phyloP scores from a whole-genome alignment of 2,329 filamentous ascomycete genomes.

The Calonectria pauciramosa region DNA sequence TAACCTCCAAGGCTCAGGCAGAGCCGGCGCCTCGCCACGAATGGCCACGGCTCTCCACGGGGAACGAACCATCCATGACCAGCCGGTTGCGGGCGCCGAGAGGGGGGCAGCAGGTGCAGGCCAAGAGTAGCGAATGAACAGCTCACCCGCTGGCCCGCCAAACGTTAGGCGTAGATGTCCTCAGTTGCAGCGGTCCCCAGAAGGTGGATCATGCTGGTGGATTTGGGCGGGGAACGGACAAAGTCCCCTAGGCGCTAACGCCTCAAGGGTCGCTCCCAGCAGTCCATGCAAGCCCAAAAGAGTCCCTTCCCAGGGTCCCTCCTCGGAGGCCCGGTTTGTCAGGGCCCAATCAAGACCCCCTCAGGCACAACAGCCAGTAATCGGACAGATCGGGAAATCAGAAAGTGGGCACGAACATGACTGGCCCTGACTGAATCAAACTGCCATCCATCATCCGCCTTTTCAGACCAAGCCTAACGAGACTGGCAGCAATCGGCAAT shows the following conservation, averaged over 20 bases:
- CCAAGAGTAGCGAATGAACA: neutral
- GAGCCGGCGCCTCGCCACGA: neutral
- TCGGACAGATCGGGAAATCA: conserved; percentile 50
- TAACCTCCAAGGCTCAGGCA: conserved; percentile 10
- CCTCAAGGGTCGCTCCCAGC: conserved; percentile 45
- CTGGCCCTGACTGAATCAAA: conserved; percentile 8
- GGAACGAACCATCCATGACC: conserved; percentile 5
- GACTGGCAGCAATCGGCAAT: conserved; percentile 3
- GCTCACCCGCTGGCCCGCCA: conserved; percentile 19
- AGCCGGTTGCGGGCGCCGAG: conserved; percentile 34
- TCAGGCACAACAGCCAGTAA: conserved; percentile 48
- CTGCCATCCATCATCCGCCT: neutral
- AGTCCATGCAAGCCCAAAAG: conserved; percentile 34
- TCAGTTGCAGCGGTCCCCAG: neutral
- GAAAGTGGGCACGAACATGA: neutral
- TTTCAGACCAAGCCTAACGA: conserved; percentile 10
- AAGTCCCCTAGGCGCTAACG: conserved; percentile 41
- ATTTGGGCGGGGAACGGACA: conserved; percentile 35
- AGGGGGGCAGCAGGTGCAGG: conserved; percentile 20
- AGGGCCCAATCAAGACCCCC: conserved; percentile 7
- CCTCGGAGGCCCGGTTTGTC: conserved; percentile 37
- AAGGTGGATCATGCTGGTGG: conserved; percentile 27
- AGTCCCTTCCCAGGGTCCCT: conserved; percentile 14
- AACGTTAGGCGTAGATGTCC: conserved; percentile 16
- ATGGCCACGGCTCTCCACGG: conserved; percentile 4